Conservation (phyloP, 352 stramenopile genomes). For the Poterioochromonas sp. region DNA sequence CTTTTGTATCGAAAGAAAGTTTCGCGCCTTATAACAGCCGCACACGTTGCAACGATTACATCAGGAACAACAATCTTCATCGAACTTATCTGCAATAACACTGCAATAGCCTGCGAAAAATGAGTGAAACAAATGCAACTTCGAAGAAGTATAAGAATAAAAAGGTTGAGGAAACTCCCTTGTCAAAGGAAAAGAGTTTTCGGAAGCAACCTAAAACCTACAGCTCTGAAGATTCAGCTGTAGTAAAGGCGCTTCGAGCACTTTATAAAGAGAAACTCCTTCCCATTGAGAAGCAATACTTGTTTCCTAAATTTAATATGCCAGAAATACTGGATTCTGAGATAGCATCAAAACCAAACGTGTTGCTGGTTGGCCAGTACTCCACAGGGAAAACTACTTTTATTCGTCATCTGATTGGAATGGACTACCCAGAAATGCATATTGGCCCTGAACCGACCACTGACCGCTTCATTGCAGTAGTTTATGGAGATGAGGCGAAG, state of each 20-base stretch:
- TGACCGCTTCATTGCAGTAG: constrained; percentile 92
- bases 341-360: constrained; percentile 89
- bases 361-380: constrained; percentile 96
- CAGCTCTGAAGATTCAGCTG: too few species aligned
- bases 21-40: too few species aligned
- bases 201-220: too few species aligned
- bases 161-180: too few species aligned
- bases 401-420: constrained; percentile 65
- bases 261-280: constrained; percentile 29
- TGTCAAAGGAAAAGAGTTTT: too few species aligned
- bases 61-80: too few species aligned
- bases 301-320: constrained; percentile 76
- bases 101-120: too few species aligned
- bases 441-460: constrained; percentile 97
- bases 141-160: too few species aligned
- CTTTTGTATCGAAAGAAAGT: too few species aligned
- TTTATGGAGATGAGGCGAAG: constrained; percentile 89
- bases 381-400: constrained; percentile 81
- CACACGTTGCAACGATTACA: too few species aligned
- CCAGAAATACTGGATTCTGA: constrained; percentile 73
- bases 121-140: too few species aligned
- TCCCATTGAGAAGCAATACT: constrained; percentile 74
- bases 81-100: too few species aligned
- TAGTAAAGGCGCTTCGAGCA: not conserved
- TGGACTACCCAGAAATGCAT: constrained; percentile 89